These are phyloP conservation scores for Colletotrichum sp. DNA, from an alignment of 2,329 filamentous ascomycete genomes.

Conservation along the genomic window DNA sequence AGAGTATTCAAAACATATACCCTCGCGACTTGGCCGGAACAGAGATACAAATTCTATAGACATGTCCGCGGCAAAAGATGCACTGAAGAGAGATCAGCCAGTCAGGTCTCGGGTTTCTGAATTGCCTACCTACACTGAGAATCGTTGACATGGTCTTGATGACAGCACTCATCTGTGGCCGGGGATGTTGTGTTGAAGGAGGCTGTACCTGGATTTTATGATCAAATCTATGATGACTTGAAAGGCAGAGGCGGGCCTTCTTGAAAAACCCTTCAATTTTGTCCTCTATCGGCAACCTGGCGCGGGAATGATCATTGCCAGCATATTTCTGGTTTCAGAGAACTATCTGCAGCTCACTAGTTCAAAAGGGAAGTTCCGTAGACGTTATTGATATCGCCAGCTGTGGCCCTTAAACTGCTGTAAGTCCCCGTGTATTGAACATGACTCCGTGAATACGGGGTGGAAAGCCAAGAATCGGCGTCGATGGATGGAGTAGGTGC, in stretches of 20 bases:
- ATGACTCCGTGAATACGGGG: not conserved
- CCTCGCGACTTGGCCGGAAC: rapidly evolving
- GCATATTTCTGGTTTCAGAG: not conserved
- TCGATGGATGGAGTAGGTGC: not conserved
- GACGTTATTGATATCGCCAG: not conserved
- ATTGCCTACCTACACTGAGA: not conserved
- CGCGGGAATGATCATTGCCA: not conserved
- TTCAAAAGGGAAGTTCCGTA: rapidly evolving
- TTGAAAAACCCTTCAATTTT: not conserved
- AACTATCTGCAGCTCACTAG: not conserved
- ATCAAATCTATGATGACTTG: not conserved
- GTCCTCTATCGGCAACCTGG: rapidly evolving
- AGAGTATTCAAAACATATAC: not conserved
- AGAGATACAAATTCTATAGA: rapidly evolving
- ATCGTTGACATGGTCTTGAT: not conserved
- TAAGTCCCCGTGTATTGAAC: not conserved
- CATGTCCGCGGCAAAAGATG: rapidly evolving
- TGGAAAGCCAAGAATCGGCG: not conserved
- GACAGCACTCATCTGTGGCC: not conserved
- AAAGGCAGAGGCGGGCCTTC: not conserved
- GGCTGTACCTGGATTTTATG: not conserved
- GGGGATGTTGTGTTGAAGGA: not conserved
- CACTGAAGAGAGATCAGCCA: rapidly evolving
- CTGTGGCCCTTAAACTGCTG: not conserved
- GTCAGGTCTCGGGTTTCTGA: not conserved